Evolutionary conservation across 352 stramenopile species (phyloP).

Genomic region (Lagenidium sp.): DNA sequence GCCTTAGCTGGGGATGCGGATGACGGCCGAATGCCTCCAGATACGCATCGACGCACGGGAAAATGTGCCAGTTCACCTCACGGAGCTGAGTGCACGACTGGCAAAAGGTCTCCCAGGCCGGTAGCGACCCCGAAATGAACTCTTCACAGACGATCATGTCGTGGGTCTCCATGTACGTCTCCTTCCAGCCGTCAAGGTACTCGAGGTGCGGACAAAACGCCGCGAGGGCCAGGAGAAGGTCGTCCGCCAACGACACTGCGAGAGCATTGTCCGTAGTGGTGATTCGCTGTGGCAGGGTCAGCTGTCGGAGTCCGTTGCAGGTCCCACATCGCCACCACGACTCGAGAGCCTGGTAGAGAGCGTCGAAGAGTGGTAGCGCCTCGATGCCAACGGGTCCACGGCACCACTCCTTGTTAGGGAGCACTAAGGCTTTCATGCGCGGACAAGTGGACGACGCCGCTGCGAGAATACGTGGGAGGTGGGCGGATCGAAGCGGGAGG

Average conservation of each 20-base stretch:
- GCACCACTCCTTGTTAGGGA: conserved; percentile 10
- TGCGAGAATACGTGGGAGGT: conserved; percentile 2
- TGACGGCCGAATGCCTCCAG: conserved; percentile 27
- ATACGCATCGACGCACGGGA: conserved; percentile 46
- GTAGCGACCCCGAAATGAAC: conserved; percentile 11
- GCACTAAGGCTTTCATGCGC: conserved; percentile 8
- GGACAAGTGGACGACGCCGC: conserved; percentile 4
- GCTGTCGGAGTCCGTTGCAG: conserved; percentile 10
- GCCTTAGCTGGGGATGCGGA: background rate
- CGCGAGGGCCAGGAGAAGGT: conserved; percentile 4
- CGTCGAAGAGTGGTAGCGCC: background rate
- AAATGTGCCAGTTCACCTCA: conserved; percentile 50
- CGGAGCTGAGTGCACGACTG: conserved; percentile 20
- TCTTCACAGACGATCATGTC: conserved; percentile 15
- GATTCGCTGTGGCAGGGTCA: conserved; percentile 13
- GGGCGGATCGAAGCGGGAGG: conserved; percentile 11
- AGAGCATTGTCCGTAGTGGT: background rate
- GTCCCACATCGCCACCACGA: conserved; percentile 3
- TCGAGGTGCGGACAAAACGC: conserved; percentile 12
- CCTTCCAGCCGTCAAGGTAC: conserved; percentile 21
- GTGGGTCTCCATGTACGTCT: conserved; percentile 3
- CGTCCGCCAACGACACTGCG: too few species aligned
- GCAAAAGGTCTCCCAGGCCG: conserved; percentile 35
- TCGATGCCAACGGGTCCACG: conserved; percentile 2
- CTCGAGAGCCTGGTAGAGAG: conserved; percentile 10